Base-by-base conservation (phyloP, 179 eudicot species). In the Patellifolia procumbens region DNA sequence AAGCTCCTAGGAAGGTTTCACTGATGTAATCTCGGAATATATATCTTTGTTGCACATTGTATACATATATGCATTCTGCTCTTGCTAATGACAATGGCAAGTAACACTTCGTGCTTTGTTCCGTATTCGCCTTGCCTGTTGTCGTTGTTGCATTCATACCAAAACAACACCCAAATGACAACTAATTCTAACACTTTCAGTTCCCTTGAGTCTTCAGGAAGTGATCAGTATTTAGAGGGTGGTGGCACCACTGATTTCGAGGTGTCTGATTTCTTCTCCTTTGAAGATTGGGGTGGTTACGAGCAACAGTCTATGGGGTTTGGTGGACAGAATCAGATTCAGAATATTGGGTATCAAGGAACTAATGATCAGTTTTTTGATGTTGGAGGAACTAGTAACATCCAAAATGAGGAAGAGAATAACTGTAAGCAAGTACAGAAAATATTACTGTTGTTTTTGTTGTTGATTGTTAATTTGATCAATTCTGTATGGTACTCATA, bases 171-270 rank as follows among this genome's bases (percentile, higher is more conserved):
- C 61, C 78, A 24, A 4, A 78, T 69, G 66, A 74, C 52, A 2
- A 70, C 71, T 35, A 34, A 48, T 46, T 63, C 43, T 71, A 55
- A 76, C 37, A 79, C 83, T 66, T 56, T 78, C 43, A 77, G 82
- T 35, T 72, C 86, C 20, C 59, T 83, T 1, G 86, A 76, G 73
- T 81, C 85, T 34, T 86, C 88, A 1, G 88, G 80, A 49, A 81
- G 86, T 45, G 88, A 82, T 74, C 84, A 81, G 20, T 79, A 62
- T 55, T 37, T 69, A 8, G 88, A 85, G 56, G 43, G 16, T 2
- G 59, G 63, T 19, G 53, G n/a, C n/a, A n/a, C n/a, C n/a, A n/a
- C 76, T 6, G 87, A 81, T 6, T 72, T 89, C 2, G 90, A 82
- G 73, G 68, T 75, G 52, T 71, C 83, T 0, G 89, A 86, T 34